A percentile compares a stretch with the other conserved stretches of the same genome.
Conservation (phyloP, 306 rosid species). For the Quercus gilva region DNA sequence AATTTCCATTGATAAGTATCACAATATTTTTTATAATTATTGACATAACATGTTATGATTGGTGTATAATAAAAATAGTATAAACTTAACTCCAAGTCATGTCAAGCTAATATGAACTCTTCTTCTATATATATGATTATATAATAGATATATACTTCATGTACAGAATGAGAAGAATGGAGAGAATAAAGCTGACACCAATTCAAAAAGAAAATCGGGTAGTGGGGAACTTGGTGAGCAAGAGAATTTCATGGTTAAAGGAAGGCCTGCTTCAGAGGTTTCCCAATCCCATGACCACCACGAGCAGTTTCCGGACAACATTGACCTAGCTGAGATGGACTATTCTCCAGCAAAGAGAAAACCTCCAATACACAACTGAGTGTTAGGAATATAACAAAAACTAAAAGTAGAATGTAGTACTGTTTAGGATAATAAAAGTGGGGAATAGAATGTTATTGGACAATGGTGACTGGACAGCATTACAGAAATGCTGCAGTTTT, state of each 20-base stretch:
- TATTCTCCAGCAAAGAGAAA: constrained; percentile 55
- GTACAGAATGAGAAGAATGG: constrained; percentile 30
- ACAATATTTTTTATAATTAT: too few relatives aligned
- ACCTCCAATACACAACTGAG: constrained; percentile 56
- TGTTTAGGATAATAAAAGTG: background rate
- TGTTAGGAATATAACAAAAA: background rate
- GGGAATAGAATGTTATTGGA: background rate
- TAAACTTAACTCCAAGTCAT: too few relatives aligned
- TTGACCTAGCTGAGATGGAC: constrained; percentile 55
- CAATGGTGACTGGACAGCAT: constrained; percentile 26
- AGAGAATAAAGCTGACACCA: constrained; percentile 8
- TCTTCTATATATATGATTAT: background rate
- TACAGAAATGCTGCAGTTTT: constrained; percentile 50
- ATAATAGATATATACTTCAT: background rate
- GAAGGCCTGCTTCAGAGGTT: constrained; percentile 1
- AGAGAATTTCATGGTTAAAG: constrained; percentile 1
- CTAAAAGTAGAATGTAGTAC: background rate
- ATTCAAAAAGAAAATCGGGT: constrained; percentile 6
- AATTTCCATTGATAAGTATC: background rate
- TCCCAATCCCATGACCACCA: background rate
- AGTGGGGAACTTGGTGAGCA: constrained; percentile 8
- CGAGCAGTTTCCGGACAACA: constrained; percentile 23
- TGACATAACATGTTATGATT: too few relatives aligned
- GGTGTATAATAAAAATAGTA: too few relatives aligned
- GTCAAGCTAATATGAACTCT: too few relatives aligned